phyloP scores from a whole-genome alignment of 495 filamentous ascomycete genomes.

The Aspergillus leporis region DNA sequence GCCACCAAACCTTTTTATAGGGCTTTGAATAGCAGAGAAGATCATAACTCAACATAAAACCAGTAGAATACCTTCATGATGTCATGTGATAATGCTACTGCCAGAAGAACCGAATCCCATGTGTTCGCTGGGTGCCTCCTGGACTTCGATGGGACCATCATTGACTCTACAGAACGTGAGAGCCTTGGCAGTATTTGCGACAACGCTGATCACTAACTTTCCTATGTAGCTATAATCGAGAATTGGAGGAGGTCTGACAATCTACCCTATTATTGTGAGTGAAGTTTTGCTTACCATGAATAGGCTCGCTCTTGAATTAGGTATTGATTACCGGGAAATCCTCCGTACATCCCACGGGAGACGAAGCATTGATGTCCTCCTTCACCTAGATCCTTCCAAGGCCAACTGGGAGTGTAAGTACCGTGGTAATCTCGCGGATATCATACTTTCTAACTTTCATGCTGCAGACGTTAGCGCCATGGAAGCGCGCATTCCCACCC shows the following conservation, averaged over 20 bases:
- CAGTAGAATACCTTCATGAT: not conserved
- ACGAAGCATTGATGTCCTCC: conserved; percentile 69
- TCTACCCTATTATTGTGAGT: no score
- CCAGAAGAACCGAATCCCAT: not conserved
- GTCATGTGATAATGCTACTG: not conserved
- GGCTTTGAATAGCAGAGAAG: no score
- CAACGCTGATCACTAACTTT: no score
- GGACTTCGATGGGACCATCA: conserved; percentile 11
- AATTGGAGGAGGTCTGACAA: conserved; percentile 6
- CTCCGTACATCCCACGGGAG: conserved; percentile 77
- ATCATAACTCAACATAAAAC: no score
- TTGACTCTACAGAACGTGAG: conserved; percentile 11
- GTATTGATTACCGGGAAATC: conserved; percentile 39
- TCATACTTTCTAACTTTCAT: not conserved
- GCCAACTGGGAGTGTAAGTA: conserved; percentile 78
- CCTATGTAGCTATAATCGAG: not conserved
- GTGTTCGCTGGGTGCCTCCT: conserved; percentile 6
- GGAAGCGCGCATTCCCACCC: conserved; percentile 66
- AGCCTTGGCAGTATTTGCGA: no score
- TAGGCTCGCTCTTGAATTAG: conserved; percentile 6
- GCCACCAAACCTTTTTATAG: no score
- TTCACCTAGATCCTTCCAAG: conserved; percentile 62
- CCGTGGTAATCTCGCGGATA: no score
- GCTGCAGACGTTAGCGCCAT: conserved; percentile 64
- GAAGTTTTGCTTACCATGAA: no score